Evolutionary conservation across 78 protist species (phyloP).

Genomic region (Dictyostelium firmibasis): DNA sequence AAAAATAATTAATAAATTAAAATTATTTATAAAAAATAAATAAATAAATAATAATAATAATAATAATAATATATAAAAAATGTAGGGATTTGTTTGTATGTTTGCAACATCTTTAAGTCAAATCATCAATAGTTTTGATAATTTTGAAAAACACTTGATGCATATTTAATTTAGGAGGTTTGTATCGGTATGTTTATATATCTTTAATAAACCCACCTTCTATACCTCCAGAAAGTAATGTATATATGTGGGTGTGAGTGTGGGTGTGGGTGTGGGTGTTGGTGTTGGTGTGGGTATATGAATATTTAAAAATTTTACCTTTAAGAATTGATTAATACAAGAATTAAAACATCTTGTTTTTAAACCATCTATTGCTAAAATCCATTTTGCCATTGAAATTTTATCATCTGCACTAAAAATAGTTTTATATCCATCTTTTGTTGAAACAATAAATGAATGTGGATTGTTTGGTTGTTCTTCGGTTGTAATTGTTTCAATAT

Average conservation of each 20-base stretch:
- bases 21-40: no score
- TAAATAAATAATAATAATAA: no score
- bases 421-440: slow-evolving; percentile 19
- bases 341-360: slow-evolving; percentile 58
- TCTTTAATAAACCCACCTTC: slow-evolving; percentile 39
- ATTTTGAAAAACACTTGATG: not conserved
- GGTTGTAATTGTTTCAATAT: slow-evolving; percentile 37
- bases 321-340: slow-evolving; percentile 65
- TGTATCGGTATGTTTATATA: slow-evolving; percentile 43
- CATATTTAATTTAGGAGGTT: slow-evolving; percentile 53
- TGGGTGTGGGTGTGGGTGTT: no score
- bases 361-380: slow-evolving; percentile 66
- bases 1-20: no score
- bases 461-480: slow-evolving; percentile 35
- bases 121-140: not conserved
- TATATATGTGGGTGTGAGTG: no score
- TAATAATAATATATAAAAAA: not conserved
- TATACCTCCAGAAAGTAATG: not conserved
- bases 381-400: slow-evolving; percentile 63
- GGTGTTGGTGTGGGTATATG: no score
- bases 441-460: slow-evolving; percentile 23
- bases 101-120: slow-evolving; percentile 3
- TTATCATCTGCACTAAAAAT: slow-evolving; percentile 47
- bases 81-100: not conserved
- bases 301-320: slow-evolving; percentile 21